Percentiles rank a stretch among this genome's conserved stretches.
Conservation (phyloP, 164 flowering plant genomes). For the Magnolia officinalis region DNA sequence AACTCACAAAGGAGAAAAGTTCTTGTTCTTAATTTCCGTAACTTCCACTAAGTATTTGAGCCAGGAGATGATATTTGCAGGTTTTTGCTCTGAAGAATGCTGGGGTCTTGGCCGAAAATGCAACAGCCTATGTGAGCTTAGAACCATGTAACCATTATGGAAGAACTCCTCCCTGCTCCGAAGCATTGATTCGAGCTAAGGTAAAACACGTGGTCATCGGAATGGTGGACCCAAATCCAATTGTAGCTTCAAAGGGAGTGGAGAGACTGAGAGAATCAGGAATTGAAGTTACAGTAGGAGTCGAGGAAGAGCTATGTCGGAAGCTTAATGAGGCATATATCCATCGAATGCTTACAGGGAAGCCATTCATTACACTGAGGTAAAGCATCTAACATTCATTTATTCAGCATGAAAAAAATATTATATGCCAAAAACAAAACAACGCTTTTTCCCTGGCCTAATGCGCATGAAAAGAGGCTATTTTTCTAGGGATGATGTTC, state of each 20-base stretch:
- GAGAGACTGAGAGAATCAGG: constrained; percentile 65
- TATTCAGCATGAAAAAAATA: neutral
- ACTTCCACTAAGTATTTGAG: constrained; percentile 11
- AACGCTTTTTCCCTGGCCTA: neutral
- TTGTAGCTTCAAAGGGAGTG: constrained; percentile 84
- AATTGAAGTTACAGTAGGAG: constrained; percentile 65
- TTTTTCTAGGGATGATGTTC: neutral
- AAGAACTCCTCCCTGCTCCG: constrained; percentile 91
- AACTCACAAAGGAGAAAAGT: neutral
- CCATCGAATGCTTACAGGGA: constrained; percentile 78
- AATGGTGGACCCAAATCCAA: constrained; percentile 97
- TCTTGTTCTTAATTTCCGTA: constrained; percentile 1
- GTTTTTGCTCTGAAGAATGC: constrained; percentile 91
- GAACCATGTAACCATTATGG: constrained; percentile 97
- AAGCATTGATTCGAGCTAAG: constrained; percentile 84
- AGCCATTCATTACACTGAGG: constrained; percentile 80
- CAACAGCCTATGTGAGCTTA: constrained; percentile 91
- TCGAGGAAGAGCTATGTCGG: constrained; percentile 85
- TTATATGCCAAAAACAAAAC: neutral
- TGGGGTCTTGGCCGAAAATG: constrained; percentile 75
- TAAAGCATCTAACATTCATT: constrained; percentile 11
- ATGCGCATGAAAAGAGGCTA: neutral
- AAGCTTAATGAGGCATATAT: constrained; percentile 73
- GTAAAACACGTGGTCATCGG: constrained; percentile 88
- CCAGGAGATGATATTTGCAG: constrained; percentile 36